Evolutionary conservation across 805 yeast genomes (phyloP), one percentile per base, ranked within the genome.

Genomic region (Saccharomycopsis guyanensis): DNA sequence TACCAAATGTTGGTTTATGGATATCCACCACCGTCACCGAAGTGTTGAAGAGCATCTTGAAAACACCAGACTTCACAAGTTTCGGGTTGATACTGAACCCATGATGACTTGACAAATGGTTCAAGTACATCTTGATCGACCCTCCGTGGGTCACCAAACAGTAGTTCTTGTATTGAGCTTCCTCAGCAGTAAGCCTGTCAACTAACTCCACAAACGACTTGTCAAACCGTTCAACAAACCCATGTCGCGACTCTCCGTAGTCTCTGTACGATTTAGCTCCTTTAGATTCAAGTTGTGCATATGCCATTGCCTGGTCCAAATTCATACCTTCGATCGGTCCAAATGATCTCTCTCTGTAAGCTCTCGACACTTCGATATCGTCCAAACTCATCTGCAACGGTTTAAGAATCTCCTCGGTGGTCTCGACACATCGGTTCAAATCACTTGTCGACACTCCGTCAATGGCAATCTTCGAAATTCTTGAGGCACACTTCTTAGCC

Each of bases 101-200:
- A 3, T 61, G 63, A 43, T 76, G 66, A 2, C 51, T 51, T 57
- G 55, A 19, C 37, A 82, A 63, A 58, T 78, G 69, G 50, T 73
- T 72, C 34, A 76, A 58, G 32, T 80, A 70, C 24, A 78, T 73
- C 39, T 86, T 73, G 15, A 86, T 79, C 1, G 83, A 82, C 6
- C 95, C 95, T 18, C 95, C 95, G 59, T 86, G 95, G 12, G 87
- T 76, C 47, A 86, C 76, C 18, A 85, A 49, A 12, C 80, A 66
- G 2, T 82, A 71, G 55, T 83, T 84, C 42, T 62, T 63, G 19
- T n/a, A 16, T 3, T 31, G 23, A 4, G 16, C n/a, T 15, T 33
- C 58, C 20, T 61, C 61, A 1, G 53, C 54, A 2, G 60, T 55
- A 2, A 72, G 62, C 23, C 64, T 66, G 7, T 66, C 63, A 3